Conservation (phyloP, 2,329 filamentous ascomycete genomes). For the Chalara sp. region DNA sequence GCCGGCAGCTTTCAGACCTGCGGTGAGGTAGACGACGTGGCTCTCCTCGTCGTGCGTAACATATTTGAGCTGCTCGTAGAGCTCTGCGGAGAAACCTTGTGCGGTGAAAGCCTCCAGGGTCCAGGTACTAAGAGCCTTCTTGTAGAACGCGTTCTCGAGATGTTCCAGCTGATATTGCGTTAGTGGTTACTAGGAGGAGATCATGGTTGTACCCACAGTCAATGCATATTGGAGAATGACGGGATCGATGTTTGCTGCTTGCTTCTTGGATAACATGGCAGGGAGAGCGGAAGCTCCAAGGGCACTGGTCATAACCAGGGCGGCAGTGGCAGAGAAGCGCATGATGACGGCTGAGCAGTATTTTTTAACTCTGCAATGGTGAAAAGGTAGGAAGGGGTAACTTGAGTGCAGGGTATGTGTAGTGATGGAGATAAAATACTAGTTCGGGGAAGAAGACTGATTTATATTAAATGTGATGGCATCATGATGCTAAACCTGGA, state of each 20-base stretch:
- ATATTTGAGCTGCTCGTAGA: conserved; percentile 51
- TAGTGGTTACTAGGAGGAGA: neutral
- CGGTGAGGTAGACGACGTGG: conserved; percentile 51
- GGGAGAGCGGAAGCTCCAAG: conserved; percentile 9
- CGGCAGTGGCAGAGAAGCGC: conserved; percentile 18
- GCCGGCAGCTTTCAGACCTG: conserved; percentile 37
- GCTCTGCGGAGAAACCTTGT: conserved; percentile 42
- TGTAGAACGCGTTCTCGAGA: conserved; percentile 59
- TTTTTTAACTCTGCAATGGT: too few species aligned
- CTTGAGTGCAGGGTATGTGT: too few species aligned
- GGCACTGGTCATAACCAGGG: conserved; percentile 10
- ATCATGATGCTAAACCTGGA: too few species aligned
- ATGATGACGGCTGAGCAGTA: conserved; percentile 8
- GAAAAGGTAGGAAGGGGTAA: too few species aligned
- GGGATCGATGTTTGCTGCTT: conserved; percentile 18
- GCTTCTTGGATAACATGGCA: conserved; percentile 14
- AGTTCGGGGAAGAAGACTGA: too few species aligned
- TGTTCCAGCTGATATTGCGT: conserved; percentile 37
- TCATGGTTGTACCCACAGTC: conserved; percentile 19
- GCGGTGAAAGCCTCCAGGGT: conserved; percentile 41
- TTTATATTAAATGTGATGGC: too few species aligned
- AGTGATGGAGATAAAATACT: too few species aligned
- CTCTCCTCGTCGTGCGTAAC: conserved; percentile 49
- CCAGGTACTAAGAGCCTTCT: conserved; percentile 51
- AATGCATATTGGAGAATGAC: conserved; percentile 41